These are phyloP conservation scores for Talinum fruticosum DNA, from an alignment of 148 eudicot species.

Conservation along the genomic window DNA sequence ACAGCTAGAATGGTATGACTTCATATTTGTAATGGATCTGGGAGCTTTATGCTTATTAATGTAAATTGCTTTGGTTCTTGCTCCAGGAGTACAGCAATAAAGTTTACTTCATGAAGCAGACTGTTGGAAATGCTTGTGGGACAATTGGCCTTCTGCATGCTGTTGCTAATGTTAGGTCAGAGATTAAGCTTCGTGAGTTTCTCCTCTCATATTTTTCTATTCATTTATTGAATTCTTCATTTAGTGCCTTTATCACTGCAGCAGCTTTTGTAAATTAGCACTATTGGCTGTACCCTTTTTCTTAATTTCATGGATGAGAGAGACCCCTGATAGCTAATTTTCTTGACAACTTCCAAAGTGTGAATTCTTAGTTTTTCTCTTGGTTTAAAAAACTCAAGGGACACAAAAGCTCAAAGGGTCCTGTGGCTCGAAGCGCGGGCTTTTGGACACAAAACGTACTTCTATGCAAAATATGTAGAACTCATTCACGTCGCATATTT, in stretches of 20 bases:
- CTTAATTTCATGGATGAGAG: not conserved
- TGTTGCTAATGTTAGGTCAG: conserved; percentile 78
- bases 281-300: not conserved
- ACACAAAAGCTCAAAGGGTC: no score
- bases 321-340: not conserved
- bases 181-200: conserved; percentile 75
- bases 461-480: no score
- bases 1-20: not conserved
- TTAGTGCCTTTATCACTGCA: not conserved
- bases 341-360: not conserved
- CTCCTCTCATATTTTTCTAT: not conserved
- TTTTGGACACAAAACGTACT: no score
- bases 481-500: no score
- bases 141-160: conserved; percentile 97
- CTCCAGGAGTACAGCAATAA: conserved; percentile 51
- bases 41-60: not conserved
- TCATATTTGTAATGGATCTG: not conserved
- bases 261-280: no score
- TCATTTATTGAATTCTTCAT: not conserved
- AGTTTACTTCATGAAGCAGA: conserved; percentile 91
- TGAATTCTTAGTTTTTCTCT: not conserved
- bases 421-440: no score
- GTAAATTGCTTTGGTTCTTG: conserved; percentile 13
- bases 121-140: conserved; percentile 99
- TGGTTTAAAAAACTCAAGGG: no score